Percentiles rank a stretch among this genome's conserved stretches.
phyloP scores from a whole-genome alignment of 768 basidiomycete species.

The Agrocybe pediades region DNA sequence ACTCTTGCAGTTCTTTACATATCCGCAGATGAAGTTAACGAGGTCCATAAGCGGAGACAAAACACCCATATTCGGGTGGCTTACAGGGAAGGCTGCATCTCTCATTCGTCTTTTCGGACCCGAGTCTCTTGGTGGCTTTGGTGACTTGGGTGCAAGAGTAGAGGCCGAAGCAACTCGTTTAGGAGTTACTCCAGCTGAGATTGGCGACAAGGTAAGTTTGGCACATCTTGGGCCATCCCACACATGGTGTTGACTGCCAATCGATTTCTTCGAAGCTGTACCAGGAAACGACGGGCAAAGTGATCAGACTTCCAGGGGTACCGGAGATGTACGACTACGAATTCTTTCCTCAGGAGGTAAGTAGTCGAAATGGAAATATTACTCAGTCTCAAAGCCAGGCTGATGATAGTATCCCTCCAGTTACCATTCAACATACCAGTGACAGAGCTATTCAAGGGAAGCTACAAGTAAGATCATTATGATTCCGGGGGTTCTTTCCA shows the following conservation, averaged over 20 bases:
- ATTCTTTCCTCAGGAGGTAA: slow-evolving; percentile 3
- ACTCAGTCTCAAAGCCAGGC: neutral
- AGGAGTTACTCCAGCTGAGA: neutral
- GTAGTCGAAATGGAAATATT: neutral
- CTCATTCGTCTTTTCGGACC: neutral
- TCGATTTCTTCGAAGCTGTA: neutral
- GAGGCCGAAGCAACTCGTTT: neutral
- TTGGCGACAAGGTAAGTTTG: slow-evolving; percentile 4
- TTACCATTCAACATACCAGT: slow-evolving; percentile 4
- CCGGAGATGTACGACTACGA: slow-evolving; percentile 7
- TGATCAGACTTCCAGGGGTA: neutral
- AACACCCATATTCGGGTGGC: neutral
- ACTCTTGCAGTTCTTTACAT: slow-evolving; percentile 5
- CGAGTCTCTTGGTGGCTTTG: slow-evolving; percentile 2
- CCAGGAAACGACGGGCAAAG: neutral
- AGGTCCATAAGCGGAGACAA: neutral
- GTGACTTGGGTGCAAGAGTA: neutral
- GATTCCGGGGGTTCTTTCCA: neutral
- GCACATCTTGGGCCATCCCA: no score
- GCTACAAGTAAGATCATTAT: neutral
- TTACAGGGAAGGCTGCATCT: neutral
- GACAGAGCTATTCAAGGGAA: neutral
- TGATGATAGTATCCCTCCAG: neutral
- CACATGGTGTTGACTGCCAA: neutral
- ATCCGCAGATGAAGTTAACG: neutral